Evolutionary conservation across 1,139 yeast genomes (phyloP), one percentile per base, ranked within the genome.

Genomic region (Hyphopichia buzzinii): DNA sequence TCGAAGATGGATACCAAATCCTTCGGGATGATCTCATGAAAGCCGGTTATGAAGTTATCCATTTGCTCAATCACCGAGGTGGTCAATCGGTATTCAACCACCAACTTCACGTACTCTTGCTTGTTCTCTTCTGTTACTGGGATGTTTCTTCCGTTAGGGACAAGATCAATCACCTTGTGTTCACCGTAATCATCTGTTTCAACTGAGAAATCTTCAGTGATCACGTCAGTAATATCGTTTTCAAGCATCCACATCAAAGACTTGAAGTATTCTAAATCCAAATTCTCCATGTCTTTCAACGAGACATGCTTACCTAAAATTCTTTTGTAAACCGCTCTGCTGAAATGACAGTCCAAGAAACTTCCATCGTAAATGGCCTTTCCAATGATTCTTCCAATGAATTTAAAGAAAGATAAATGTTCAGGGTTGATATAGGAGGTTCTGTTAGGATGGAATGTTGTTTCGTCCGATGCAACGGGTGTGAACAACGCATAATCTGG

Each of bases 141-240:
- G 38, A 92, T 81, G 44, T 89, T 74, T 31, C 88, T 67, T 2
- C 99, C 99, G 56, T 81, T 67, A 3, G 92, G 90, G 39, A 84
- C 76, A 55, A 94, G 74, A 51, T 88, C 96, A 44, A 86, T 74
- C 7, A 77, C 66, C 56, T 82, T 86, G 51, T 82, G 90, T 54
- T 84, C 96, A 42, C 97, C 98, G 55, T 86, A 90, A 53, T 90
- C 97, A 54, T 89, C 96, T 1, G 95, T 78, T 52, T 90, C 97
- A 26, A 92, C 88, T 7, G 95, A 83, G 55, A 94, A 92, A 13
- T 95, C 90, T 58, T 94, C 98, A n/a, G 92, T 90, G 37, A 94
- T 87, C 25, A 94, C 84, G 59, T 90, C 98, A 1, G 98, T 94
- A 38, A 94, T 92, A 59, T 84, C 97, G 62, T 94, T 92, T 49